Conservation (phyloP, 805 yeast genomes). For the Pichia membranifaciens region DNA sequence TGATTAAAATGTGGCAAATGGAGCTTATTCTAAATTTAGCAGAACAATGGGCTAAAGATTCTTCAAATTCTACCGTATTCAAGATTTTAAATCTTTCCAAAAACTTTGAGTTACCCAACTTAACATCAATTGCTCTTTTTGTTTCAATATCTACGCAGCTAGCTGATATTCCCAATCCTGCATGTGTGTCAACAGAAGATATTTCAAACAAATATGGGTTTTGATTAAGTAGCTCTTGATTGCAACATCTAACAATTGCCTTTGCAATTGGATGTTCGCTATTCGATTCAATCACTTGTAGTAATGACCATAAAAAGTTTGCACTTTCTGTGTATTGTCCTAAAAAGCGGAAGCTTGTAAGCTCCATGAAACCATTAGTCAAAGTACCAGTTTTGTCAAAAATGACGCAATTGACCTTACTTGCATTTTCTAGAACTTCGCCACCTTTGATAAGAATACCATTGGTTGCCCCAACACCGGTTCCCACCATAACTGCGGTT, state of each 20-base stretch:
- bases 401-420: conserved; percentile 55
- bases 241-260: conserved; percentile 47
- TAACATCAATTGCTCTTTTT: conserved; percentile 27
- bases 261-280: conserved; percentile 88
- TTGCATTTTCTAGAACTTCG: conserved; percentile 72
- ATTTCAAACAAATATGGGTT: conserved; percentile 20
- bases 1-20: conserved; percentile 41
- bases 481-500: conserved; percentile 98
- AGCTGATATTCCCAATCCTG: conserved; percentile 43
- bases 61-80: conserved; percentile 20
- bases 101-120: conserved; percentile 50
- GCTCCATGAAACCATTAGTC: conserved; percentile 74
- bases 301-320: conserved; percentile 40
- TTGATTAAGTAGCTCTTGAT: conserved; percentile 4
- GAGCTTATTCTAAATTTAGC: conserved; percentile 18
- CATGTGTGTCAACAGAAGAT: conserved; percentile 31
- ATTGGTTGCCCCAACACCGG: conserved; percentile 88
- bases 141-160: conserved; percentile 14
- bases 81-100: conserved; percentile 26
- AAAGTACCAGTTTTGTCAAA: conserved; percentile 97
- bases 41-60: conserved; percentile 8
- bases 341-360: conserved; percentile 26
- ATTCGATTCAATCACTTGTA: conserved; percentile 55
- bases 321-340: conserved; percentile 17
- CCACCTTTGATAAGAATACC: conserved; percentile 95